phyloP scores from a whole-genome alignment of 768 basidiomycete species.

The Artomyces pyxidatus region DNA sequence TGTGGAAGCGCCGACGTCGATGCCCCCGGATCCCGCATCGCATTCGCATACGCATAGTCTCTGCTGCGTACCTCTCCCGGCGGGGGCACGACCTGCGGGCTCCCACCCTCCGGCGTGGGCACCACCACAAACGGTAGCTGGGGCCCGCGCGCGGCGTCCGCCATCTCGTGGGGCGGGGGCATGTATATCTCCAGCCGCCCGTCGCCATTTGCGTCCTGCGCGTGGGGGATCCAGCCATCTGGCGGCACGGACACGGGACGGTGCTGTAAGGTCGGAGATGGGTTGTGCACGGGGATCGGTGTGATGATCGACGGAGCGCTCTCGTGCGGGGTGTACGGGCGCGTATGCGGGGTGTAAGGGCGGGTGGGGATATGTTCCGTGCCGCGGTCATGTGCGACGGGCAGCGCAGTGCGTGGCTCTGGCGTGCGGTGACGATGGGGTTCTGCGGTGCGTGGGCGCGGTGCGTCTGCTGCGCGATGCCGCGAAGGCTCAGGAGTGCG shows the following conservation, averaged over 20 bases:
- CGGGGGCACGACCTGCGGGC: slow-evolving; percentile 3
- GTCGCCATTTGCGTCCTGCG: slow-evolving; percentile 9
- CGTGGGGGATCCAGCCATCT: slow-evolving; percentile 14
- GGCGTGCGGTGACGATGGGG: slow-evolving; percentile 2
- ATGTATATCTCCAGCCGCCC: slow-evolving; percentile 12
- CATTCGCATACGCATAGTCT: slow-evolving; percentile 1
- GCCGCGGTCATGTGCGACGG: not conserved
- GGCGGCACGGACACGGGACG: slow-evolving; percentile 10
- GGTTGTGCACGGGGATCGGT: slow-evolving; percentile 10
- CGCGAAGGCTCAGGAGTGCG: not conserved
- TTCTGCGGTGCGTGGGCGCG: not conserved
- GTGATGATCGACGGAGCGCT: slow-evolving; percentile 13
- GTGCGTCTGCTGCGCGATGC: not conserved
- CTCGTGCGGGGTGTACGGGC: slow-evolving; percentile 13
- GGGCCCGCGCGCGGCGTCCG: not conserved
- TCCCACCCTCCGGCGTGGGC: slow-evolving; percentile 10
- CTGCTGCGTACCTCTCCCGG: slow-evolving; percentile 2
- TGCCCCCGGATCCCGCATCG: not conserved
- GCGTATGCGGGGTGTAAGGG: slow-evolving; percentile 1
- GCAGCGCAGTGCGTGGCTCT: not conserved
- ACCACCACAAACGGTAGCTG: slow-evolving; percentile 7
- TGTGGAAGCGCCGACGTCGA: slow-evolving; percentile 1
- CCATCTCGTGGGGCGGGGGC: slow-evolving; percentile 14
- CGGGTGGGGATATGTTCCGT: not conserved
- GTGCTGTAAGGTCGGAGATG: slow-evolving; percentile 7